phyloP scores from a whole-genome alignment of 1,284 basidiomycete genomes.

The Cryptococcus neoformans region DNA sequence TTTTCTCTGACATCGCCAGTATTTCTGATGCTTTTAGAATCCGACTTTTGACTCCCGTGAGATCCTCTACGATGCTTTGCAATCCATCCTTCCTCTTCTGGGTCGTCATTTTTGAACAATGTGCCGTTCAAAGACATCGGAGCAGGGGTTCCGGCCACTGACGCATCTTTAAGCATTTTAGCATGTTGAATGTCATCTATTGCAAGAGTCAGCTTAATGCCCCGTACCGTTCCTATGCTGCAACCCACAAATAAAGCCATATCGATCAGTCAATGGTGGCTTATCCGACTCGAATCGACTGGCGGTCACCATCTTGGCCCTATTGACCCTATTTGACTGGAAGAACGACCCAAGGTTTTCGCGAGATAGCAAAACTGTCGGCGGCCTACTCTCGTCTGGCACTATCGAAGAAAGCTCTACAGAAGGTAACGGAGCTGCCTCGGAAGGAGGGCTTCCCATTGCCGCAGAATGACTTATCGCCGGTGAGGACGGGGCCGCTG shows the following conservation, averaged over 20 bases:
- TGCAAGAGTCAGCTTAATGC: conserved; percentile 30
- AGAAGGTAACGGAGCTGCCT: conserved; percentile 37
- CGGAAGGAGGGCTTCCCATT: conserved; percentile 20
- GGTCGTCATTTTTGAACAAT: conserved; percentile 14
- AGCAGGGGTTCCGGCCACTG: conserved; percentile 37
- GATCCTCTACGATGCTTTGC: conserved; percentile 18
- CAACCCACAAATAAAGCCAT: conserved; percentile 87
- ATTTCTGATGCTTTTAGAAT: background rate
- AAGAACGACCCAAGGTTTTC: conserved; percentile 44
- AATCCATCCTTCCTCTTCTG: conserved; percentile 30
- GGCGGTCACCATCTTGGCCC: conserved; percentile 42
- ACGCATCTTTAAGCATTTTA: conserved; percentile 69
- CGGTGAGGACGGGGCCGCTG: background rate
- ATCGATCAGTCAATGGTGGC: conserved; percentile 77
- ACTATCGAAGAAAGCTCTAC: conserved; percentile 91
- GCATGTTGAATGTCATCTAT: conserved; percentile 74
- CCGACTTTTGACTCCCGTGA: conserved; percentile 7
- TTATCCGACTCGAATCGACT: conserved; percentile 59
- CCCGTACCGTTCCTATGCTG: conserved; percentile 30
- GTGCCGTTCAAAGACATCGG: conserved; percentile 41
- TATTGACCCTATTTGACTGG: conserved; percentile 31
- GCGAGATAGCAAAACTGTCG: conserved; percentile 54
- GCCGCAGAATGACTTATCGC: conserved; percentile 3
- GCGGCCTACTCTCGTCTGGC: conserved; percentile 77
- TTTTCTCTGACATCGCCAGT: background rate